phyloP scores from a whole-genome alignment of 2,329 filamentous ascomycete species.

The Akanthomyces dipterigenus region DNA sequence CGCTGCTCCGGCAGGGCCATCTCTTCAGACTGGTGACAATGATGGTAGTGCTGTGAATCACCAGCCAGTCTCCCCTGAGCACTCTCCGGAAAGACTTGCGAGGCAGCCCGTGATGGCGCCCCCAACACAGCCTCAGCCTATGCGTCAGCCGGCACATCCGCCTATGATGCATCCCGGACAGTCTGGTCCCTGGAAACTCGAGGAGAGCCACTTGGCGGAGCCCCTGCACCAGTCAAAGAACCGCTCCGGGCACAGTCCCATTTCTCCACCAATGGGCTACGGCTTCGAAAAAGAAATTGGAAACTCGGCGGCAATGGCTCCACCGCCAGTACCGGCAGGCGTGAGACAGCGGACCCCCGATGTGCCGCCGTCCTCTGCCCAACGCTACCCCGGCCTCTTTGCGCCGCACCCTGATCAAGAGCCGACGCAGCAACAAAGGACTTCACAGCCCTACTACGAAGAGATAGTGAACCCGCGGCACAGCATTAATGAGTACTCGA shows the following conservation, averaged over 20 bases:
- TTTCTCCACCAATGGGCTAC: slow-evolving; percentile 24
- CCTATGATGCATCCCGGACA: slow-evolving; percentile 19
- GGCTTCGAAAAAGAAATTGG: slow-evolving; percentile 49
- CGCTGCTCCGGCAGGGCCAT: neutral
- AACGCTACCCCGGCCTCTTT: slow-evolving; percentile 44
- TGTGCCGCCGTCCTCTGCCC: slow-evolving; percentile 44
- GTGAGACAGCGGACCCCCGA: slow-evolving; percentile 24
- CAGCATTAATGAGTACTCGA: slow-evolving; percentile 32
- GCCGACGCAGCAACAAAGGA: neutral
- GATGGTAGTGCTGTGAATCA: neutral
- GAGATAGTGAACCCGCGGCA: slow-evolving; percentile 32
- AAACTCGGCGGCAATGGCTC: slow-evolving; percentile 13
- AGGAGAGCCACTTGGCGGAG: slow-evolving; percentile 48
- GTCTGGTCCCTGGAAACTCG: slow-evolving; percentile 44
- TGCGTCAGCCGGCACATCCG: neutral
- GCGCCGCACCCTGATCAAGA: slow-evolving; percentile 18
- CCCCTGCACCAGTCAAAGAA: slow-evolving; percentile 36
- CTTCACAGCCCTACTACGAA: slow-evolving; percentile 15
- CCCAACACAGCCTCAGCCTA: neutral
- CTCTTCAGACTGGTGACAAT: neutral
- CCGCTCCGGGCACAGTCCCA: slow-evolving; percentile 24
- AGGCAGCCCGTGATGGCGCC: neutral
- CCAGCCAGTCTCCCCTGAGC: neutral
- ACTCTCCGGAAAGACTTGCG: neutral
- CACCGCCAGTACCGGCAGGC: slow-evolving; percentile 8